Evolutionary conservation across 2,329 filamentous ascomycete genomes (phyloP), one percentile per base, ranked within the genome.

Genomic region (Sordariomycetes sp.): DNA sequence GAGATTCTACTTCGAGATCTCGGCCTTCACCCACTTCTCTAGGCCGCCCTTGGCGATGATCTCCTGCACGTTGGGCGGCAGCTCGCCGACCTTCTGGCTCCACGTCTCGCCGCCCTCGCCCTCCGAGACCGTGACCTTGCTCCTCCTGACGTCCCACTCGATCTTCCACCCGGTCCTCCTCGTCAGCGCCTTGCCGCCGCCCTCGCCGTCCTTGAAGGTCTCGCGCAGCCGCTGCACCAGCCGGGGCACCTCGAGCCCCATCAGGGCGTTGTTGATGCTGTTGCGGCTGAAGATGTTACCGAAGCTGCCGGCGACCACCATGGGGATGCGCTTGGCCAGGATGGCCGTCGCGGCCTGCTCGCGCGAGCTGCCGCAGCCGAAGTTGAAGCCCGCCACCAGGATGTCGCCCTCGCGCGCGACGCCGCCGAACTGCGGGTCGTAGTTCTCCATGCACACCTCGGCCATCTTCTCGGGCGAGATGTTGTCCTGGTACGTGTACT

Each of bases 291-390:
- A 96, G 69, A 93, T 95, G 72, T 90, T 94, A 58, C 87, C 84
- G 65, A 96, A 92, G 72, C 85, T 91, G 54, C 88, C 89, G 0
- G 88, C 79, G 0, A 95, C 84, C 1, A 96, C 89, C 2, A 96
- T 80, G 0, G 87, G 87, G 60, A 95, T 92, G 64, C 86, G 72
- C 72, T 87, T 90, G 18, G 90, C 90, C 1, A 96, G 76, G 58
- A 96, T 87, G 0, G 91, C 87, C 0, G 93, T 97, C 0, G 92
- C 92, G 6, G 90, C 90, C 70, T 96, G 90, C 70, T 97, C 92
- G 58, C 92, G 77, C 1, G 85, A 90, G 59, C 78, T 83, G 20
- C 91, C 91, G 63, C 86, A 90, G 54, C 93, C 93, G 67, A 97
- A 96, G 76, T 95, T 96, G 76, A 86, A 94, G 35, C 91, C 91